Evolutionary conservation across 163 green algal genomes (phyloP).

Genomic region (Chlorella variabilis): DNA sequence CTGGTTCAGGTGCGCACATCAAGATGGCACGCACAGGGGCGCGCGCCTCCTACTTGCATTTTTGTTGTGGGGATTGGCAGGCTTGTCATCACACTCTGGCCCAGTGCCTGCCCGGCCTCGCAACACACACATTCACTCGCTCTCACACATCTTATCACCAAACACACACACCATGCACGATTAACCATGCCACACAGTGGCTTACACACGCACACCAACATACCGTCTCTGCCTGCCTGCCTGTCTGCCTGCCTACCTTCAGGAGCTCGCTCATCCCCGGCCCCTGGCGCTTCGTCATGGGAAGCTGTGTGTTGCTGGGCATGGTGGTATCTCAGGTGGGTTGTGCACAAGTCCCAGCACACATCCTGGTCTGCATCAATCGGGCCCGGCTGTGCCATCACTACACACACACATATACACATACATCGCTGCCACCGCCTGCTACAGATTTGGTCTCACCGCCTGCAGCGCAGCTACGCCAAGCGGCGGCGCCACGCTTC

Average conservation of each 20-base stretch:
- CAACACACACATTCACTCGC: too few relatives aligned
- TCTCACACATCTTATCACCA: too few relatives aligned
- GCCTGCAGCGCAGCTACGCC: slow-evolving; percentile 26
- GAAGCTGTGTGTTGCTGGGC: slow-evolving; percentile 35
- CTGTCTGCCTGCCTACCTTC: background rate
- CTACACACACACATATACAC: background rate
- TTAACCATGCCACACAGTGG: too few relatives aligned
- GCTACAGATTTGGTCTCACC: slow-evolving; percentile 32
- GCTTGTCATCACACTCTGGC: background rate
- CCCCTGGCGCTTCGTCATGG: slow-evolving; percentile 45
- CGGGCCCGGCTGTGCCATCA: too few relatives aligned
- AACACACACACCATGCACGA: too few relatives aligned
- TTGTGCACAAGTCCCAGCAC: background rate
- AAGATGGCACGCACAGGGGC: background rate
- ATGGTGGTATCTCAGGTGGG: slow-evolving; percentile 31
- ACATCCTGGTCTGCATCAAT: too few relatives aligned
- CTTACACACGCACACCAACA: too few relatives aligned
- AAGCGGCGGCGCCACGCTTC: slow-evolving; percentile 3
- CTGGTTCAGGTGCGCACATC: slow-evolving; percentile 26
- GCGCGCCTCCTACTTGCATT: too few relatives aligned
- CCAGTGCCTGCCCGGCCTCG: too few relatives aligned
- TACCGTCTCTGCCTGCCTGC: too few relatives aligned
- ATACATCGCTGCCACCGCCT: background rate
- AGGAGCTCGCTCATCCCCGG: slow-evolving; percentile 25
- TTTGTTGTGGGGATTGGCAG: background rate